phyloP scores from a whole-genome alignment of 805 yeast species.

The Saccharomycopsis schoenii region DNA sequence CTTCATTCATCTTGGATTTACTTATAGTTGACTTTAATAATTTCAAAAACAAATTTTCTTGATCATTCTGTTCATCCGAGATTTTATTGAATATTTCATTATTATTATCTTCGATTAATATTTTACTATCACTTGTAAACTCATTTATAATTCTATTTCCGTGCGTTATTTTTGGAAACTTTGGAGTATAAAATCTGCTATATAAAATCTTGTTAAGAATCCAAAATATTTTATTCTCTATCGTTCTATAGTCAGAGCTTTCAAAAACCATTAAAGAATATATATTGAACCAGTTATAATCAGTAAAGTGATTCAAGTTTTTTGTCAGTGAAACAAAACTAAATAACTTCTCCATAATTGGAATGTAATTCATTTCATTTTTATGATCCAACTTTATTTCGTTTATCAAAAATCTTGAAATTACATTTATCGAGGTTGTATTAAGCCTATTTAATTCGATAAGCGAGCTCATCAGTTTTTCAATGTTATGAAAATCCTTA shows the following conservation, averaged over 20 bases:
- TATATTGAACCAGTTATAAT: background rate
- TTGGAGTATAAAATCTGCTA: background rate
- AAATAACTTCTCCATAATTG: background rate
- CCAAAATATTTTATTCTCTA: slow-evolving; percentile 1
- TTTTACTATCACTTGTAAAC: background rate
- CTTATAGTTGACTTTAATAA: background rate
- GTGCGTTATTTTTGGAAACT: background rate
- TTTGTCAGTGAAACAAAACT: background rate
- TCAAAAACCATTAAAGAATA: background rate
- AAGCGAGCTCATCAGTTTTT: background rate
- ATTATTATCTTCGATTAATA: background rate
- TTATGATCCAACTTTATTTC: background rate
- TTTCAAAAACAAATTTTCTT: background rate
- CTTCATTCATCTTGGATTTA: background rate
- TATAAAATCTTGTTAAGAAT: background rate
- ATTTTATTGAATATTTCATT: background rate
- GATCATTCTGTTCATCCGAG: background rate
- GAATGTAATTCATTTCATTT: background rate
- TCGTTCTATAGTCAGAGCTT: background rate
- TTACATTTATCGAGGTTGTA: background rate
- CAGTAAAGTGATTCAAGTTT: background rate
- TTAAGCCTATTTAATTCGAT: background rate
- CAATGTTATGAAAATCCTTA: background rate
- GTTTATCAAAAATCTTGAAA: background rate
- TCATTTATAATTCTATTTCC: background rate